These are phyloP conservation scores for Panicum virgatum DNA, from an alignment of 202 grass and related monocot genomes.

Conservation along the genomic window DNA sequence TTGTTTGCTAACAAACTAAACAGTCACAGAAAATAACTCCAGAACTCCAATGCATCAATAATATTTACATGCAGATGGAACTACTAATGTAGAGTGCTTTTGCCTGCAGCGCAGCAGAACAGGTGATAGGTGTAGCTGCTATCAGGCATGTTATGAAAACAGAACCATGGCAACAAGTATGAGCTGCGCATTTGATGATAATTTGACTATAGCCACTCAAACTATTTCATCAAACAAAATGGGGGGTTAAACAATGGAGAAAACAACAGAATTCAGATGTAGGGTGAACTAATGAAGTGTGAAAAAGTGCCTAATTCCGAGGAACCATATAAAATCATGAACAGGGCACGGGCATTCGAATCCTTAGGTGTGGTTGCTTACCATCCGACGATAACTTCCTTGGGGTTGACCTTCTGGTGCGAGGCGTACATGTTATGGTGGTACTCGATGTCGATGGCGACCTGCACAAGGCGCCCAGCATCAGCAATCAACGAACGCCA, in stretches of 20 bases:
- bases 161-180: background rate
- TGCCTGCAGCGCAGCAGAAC: background rate
- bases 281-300: background rate
- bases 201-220: background rate
- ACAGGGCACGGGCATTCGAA: background rate
- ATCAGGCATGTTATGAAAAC: background rate
- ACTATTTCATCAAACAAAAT: too few relatives aligned
- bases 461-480: slow-evolving; percentile 30
- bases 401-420: slow-evolving; percentile 95
- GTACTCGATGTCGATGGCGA: slow-evolving; percentile 97
- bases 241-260: background rate
- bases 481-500: background rate
- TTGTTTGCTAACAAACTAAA: background rate
- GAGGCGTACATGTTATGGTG: slow-evolving; percentile 96
- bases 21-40: too few relatives aligned
- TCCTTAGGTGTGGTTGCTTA: slow-evolving; percentile 24
- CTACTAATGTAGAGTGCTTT: background rate
- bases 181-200: background rate
- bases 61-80: background rate
- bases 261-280: background rate
- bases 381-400: slow-evolving; percentile 95
- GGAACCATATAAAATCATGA: background rate
- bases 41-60: background rate
- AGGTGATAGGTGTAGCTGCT: background rate
- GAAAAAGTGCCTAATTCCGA: background rate